These are phyloP conservation scores for Daedalea quercina DNA, from an alignment of 768 basidiomycete genomes.

Conservation along the genomic window DNA sequence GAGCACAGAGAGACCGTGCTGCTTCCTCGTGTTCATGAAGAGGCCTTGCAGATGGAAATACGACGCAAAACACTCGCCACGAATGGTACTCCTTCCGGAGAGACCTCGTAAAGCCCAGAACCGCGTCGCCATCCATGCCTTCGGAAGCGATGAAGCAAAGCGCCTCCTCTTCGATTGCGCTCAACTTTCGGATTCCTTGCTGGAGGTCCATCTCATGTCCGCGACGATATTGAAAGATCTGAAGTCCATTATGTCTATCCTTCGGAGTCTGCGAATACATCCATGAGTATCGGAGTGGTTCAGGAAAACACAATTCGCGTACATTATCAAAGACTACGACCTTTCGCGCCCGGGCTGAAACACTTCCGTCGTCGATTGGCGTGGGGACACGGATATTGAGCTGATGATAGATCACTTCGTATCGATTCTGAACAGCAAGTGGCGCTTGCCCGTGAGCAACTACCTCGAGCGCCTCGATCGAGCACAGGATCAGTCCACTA, in stretches of 20 bases:
- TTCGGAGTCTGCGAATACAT: not conserved
- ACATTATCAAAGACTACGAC: not conserved
- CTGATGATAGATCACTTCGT: not conserved
- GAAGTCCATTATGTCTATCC: not conserved
- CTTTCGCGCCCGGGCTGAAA: not conserved
- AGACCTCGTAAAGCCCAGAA: constrained; percentile 24
- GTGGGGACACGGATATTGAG: not conserved
- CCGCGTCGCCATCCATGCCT: constrained; percentile 22
- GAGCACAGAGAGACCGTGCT: not conserved
- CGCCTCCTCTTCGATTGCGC: not conserved
- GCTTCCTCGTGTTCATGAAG: not conserved
- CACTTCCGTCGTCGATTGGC: not conserved
- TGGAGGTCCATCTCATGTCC: constrained; percentile 17
- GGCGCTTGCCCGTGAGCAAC: constrained; percentile 4
- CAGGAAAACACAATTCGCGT: not conserved
- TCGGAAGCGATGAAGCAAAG: constrained; percentile 1
- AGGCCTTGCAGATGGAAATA: constrained; percentile 18
- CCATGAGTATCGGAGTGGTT: not conserved
- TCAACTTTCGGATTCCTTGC: constrained; percentile 3
- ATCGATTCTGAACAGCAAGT: not conserved
- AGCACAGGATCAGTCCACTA: constrained; percentile 17
- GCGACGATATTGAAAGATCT: constrained; percentile 6
- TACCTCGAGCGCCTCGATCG: constrained; percentile 10
- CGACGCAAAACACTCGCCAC: constrained; percentile 24
- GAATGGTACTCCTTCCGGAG: constrained; percentile 25